Evolutionary conservation across 192 early-diverging fungal species (phyloP).

Genomic region (Kickxella alabastrina): DNA sequence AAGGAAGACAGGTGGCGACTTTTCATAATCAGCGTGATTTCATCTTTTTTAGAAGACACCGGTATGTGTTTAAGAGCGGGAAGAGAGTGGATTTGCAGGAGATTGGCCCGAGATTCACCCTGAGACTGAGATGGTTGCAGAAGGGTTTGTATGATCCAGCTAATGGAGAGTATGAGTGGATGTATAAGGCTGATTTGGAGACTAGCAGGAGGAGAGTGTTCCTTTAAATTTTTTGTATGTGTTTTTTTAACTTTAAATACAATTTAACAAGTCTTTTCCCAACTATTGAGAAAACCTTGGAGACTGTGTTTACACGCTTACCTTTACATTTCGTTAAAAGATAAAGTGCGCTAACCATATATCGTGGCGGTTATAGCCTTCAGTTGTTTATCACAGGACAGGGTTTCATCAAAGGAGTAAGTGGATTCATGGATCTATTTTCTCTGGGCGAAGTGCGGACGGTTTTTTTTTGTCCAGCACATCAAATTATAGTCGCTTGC

Average conservation of each 20-base stretch:
- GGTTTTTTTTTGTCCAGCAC: too few species aligned
- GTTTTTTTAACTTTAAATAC: neutral
- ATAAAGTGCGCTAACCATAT: too few species aligned
- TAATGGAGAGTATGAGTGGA: slow-evolving; percentile 95
- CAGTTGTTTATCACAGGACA: too few species aligned
- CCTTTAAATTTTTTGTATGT: slow-evolving; percentile 46
- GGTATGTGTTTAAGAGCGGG: slow-evolving; percentile 86
- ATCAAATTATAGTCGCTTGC: neutral
- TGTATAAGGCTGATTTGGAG: slow-evolving; percentile 88
- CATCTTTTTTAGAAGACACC: slow-evolving; percentile 96
- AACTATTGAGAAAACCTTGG: too few species aligned
- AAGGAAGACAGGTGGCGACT: slow-evolving; percentile 89
- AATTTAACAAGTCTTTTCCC: too few species aligned
- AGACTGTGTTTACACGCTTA: too few species aligned
- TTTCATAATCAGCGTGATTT: slow-evolving; percentile 99
- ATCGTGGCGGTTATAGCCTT: too few species aligned
- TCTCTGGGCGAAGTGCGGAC: too few species aligned
- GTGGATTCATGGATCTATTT: too few species aligned
- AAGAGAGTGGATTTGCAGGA: slow-evolving; percentile 89
- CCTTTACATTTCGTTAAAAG: too few species aligned
- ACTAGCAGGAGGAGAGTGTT: slow-evolving; percentile 88
- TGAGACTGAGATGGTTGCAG: slow-evolving; percentile 91
- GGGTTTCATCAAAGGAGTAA: too few species aligned
- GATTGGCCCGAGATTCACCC: slow-evolving; percentile 91
- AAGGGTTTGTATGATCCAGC: slow-evolving; percentile 89